Evolutionary conservation across 2,329 filamentous ascomycete species (phyloP).

Genomic region (Zasmidium citrigriseum): DNA sequence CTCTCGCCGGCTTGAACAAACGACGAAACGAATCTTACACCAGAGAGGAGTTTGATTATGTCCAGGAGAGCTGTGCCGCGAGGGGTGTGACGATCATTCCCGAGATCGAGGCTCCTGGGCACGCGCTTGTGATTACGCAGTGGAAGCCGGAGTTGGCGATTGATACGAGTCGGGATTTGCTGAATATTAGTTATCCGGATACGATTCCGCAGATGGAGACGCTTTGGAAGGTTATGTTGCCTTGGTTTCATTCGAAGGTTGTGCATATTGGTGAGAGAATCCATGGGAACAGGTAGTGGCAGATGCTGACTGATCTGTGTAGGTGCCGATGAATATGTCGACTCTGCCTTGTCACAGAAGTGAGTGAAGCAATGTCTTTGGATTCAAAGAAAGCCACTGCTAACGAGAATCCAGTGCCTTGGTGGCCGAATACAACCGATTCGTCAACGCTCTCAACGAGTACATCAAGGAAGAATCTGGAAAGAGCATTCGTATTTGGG

Average conservation of each 20-base stretch:
- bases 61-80: slow-evolving; percentile 55
- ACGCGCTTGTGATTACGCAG: slow-evolving; percentile 58
- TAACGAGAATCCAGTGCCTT: slow-evolving; percentile 34
- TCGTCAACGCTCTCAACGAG: slow-evolving; percentile 54
- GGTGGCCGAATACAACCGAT: slow-evolving; percentile 52
- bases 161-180: slow-evolving; percentile 47
- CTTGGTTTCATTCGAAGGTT: slow-evolving; percentile 58
- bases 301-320: not conserved
- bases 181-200: slow-evolving; percentile 59
- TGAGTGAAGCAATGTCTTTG: not conserved
- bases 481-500: slow-evolving; percentile 57
- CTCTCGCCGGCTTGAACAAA: slow-evolving; percentile 53
- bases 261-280: slow-evolving; percentile 51
- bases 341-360: slow-evolving; percentile 10
- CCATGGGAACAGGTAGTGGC: not conserved
- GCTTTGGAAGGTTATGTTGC: slow-evolving; percentile 56
- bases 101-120: slow-evolving; percentile 62
- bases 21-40: slow-evolving; percentile 58
- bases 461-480: slow-evolving; percentile 46
- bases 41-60: slow-evolving; percentile 51
- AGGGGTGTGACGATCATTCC: slow-evolving; percentile 61
- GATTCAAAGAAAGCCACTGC: no score
- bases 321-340: slow-evolving; percentile 54
- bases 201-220: slow-evolving; percentile 55
- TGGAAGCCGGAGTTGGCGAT: slow-evolving; percentile 61